Evolutionary conservation across 441 rosid species (phyloP).

Genomic region (Eruca vesicaria): DNA sequence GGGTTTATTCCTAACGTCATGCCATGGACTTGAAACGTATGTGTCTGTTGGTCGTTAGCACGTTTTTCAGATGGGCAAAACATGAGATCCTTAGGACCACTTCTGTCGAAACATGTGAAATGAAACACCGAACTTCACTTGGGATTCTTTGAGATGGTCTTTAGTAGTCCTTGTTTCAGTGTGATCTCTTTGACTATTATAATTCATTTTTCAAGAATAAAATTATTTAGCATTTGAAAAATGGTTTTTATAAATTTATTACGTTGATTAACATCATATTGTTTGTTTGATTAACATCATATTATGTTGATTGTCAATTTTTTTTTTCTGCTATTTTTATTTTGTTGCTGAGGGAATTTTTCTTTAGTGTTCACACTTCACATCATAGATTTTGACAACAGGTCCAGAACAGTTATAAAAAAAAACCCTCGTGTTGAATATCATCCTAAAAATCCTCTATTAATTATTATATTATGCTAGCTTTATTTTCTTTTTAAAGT

Average conservation of each 20-base stretch:
- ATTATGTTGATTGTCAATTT: neutral
- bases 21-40: neutral
- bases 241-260: neutral
- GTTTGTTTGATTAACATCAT: too few species aligned
- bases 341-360: neutral
- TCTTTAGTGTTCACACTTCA: constrained; percentile 3
- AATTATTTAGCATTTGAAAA: neutral
- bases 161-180: neutral
- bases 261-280: neutral
- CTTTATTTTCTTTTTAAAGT: neutral
- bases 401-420: constrained; percentile 4
- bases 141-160: neutral
- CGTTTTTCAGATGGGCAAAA: constrained; percentile 29
- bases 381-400: constrained; percentile 4
- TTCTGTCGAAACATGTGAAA: constrained; percentile 13
- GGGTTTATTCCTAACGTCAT: neutral
- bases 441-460: neutral
- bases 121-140: constrained; percentile 3
- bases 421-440: constrained; percentile 26
- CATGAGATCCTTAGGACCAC: neutral
- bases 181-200: constrained; percentile 22
- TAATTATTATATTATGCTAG: neutral
- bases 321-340: neutral
- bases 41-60: neutral
- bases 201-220: neutral